These are phyloP conservation scores for Cichorium intybus DNA, from an alignment of 140 eudicot genomes.

Conservation along the genomic window DNA sequence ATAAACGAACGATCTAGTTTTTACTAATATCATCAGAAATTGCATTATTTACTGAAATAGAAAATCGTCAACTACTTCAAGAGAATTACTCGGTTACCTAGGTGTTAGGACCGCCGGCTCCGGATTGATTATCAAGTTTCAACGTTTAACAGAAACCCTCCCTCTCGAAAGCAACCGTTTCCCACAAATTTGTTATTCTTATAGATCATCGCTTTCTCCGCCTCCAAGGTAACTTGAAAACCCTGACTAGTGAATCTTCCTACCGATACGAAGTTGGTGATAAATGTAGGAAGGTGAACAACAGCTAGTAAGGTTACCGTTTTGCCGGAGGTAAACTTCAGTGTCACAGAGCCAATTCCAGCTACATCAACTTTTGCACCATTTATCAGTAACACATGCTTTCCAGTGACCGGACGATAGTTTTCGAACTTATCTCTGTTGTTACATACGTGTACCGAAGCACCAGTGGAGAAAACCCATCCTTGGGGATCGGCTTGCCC, in stretches of 20 bases:
- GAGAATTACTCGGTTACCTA: background rate
- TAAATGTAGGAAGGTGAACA: background rate
- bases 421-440: background rate
- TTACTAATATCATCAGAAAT: too few species aligned
- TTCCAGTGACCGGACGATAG: background rate
- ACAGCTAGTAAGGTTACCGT: background rate
- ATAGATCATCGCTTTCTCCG: background rate
- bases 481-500: background rate
- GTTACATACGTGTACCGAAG: background rate
- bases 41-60: background rate
- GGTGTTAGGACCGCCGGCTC: too few species aligned
- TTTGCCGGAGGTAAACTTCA: background rate
- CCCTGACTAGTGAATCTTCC: background rate
- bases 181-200: background rate
- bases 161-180: background rate
- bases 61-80: background rate
- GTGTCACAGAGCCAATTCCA: background rate
- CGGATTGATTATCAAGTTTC: background rate
- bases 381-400: background rate
- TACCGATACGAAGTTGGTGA: background rate
- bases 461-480: background rate
- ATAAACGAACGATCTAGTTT: too few species aligned
- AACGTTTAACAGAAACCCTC: background rate
- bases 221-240: background rate
- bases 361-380: background rate